Percentiles rank a stretch among this genome's conserved stretches.
Evolutionary conservation across 2,329 filamentous ascomycete genomes (phyloP).

Genomic region (Diaporthe caulivora): DNA sequence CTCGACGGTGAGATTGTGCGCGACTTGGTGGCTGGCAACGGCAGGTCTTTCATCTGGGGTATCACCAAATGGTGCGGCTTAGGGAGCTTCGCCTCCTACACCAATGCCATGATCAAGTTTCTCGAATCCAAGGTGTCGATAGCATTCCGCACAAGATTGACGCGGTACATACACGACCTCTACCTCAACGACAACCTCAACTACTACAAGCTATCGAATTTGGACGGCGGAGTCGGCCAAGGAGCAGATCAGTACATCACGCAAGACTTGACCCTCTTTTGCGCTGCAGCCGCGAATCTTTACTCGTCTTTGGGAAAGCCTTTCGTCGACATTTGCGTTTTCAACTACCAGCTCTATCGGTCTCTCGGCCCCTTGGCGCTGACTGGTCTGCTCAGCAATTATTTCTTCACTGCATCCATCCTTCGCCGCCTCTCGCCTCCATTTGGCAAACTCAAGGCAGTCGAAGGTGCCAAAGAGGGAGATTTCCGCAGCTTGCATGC

Average conservation of each 20-base stretch:
- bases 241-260: slow-evolving; percentile 98
- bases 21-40: slow-evolving; percentile 95
- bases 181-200: slow-evolving; percentile 96
- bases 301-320: slow-evolving; percentile 99
- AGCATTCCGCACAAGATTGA: slow-evolving; percentile 94
- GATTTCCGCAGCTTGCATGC: slow-evolving; percentile 94
- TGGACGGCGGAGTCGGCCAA: slow-evolving; percentile 93
- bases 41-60: slow-evolving; percentile 87
- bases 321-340: slow-evolving; percentile 95
- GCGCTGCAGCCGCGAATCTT: slow-evolving; percentile 88
- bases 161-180: slow-evolving; percentile 95
- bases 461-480: slow-evolving; percentile 94
- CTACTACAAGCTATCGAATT: slow-evolving; percentile 94
- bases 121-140: slow-evolving; percentile 98
- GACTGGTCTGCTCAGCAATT: slow-evolving; percentile 88
- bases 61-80: slow-evolving; percentile 96
- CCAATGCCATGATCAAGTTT: slow-evolving; percentile 99
- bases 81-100: slow-evolving; percentile 93
- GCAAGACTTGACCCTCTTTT: slow-evolving; percentile 95
- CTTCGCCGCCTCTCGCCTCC: slow-evolving; percentile 90
- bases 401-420: slow-evolving; percentile 92
- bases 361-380: slow-evolving; percentile 91
- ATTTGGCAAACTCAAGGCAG: slow-evolving; percentile 96
- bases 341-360: slow-evolving; percentile 96
- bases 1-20: slow-evolving; percentile 96